These are phyloP conservation scores for Candida quercuum DNA, from an alignment of 805 yeast genomes.

Conservation along the genomic window DNA sequence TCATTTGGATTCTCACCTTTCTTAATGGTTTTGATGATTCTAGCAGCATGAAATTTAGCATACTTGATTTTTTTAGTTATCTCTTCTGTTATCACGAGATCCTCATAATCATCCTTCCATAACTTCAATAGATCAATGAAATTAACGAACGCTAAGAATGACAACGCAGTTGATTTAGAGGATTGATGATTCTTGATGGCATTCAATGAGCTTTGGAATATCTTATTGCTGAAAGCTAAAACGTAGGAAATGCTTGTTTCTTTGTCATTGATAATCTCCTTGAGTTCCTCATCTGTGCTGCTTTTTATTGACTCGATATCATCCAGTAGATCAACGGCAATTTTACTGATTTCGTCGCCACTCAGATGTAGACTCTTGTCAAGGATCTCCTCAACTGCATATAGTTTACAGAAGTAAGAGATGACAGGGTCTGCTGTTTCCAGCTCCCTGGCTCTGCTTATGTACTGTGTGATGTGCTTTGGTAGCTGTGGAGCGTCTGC, in stretches of 20 bases:
- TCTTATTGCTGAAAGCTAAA: slow-evolving; percentile 48
- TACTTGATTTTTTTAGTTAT: slow-evolving; percentile 43
- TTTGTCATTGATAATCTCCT: slow-evolving; percentile 52
- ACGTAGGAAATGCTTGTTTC: slow-evolving; percentile 51
- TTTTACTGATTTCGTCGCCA: slow-evolving; percentile 49
- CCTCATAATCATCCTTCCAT: slow-evolving; percentile 28
- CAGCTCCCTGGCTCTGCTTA: slow-evolving; percentile 55
- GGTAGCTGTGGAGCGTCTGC: slow-evolving; percentile 17
- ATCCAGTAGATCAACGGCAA: slow-evolving; percentile 61
- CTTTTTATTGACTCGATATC: slow-evolving; percentile 57
- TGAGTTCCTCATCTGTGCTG: slow-evolving; percentile 30
- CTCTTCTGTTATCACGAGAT: slow-evolving; percentile 29
- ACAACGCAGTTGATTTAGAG: slow-evolving; percentile 41
- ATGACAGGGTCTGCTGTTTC: slow-evolving; percentile 55
- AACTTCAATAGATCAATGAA: slow-evolving; percentile 47
- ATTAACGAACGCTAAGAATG: slow-evolving; percentile 47
- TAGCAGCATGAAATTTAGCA: slow-evolving; percentile 56
- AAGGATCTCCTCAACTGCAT: slow-evolving; percentile 71
- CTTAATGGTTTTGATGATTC: slow-evolving; percentile 46
- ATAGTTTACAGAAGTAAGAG: slow-evolving; percentile 64
- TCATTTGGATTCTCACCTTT: slow-evolving; percentile 56
- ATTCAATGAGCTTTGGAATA: slow-evolving; percentile 50
- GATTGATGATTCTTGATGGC: slow-evolving; percentile 40
- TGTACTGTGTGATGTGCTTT: slow-evolving; percentile 30
- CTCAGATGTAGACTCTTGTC: slow-evolving; percentile 51